Base-by-base conservation (phyloP, 768 basidiomycete species). In the Crucibulum laeve region DNA sequence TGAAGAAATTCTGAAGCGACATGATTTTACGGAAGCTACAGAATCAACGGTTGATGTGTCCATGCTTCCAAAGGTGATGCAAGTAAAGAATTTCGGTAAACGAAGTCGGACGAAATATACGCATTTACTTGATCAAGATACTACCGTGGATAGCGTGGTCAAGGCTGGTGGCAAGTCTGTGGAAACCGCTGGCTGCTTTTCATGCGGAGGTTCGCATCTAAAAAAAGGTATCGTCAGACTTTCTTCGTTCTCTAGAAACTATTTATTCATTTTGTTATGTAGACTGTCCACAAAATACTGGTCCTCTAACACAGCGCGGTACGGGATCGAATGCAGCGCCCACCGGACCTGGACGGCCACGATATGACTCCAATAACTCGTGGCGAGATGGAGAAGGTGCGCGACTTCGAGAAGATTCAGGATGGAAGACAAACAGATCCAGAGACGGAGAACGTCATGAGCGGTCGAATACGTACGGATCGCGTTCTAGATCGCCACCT, bases 91-190 rank as follows among this genome's bases (percentile, higher is more conserved):
- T 67, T 97, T 94, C 57, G 91, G 91, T 36, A 93, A 92, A 64
- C 83, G 90, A 47, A 82, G 89, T 59, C 82, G 87, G 36, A 92
- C 91, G 23, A 94, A 99, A 68, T 98, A 98, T 55, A 98, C 96
- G 13, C 95, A 99, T 66, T 65, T 99, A 50, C 65, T 91, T 26
- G 94, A 94, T 56, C 90, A 98, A 71, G 95, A 98, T 60, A 98
- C 95, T 0, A 91, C 89, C 4, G 67, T 50, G 18, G 0, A 84
- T 87, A 63, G 85, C 1, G 58, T 77, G 19, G 68, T 76, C 38
- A 80, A 77, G 56, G 58, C 70, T 30, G 82, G 81, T 24, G 82
- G 82, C 4, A 74, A 65, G 39, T 68, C 72, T 18, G 66, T 67
- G 1, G 76, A 82, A 35, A 70, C 66, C 1, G 80, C 75, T 1